Evolutionary conservation across 805 yeast genomes (phyloP).

Genomic region (Saccharomycopsis sp.): DNA sequence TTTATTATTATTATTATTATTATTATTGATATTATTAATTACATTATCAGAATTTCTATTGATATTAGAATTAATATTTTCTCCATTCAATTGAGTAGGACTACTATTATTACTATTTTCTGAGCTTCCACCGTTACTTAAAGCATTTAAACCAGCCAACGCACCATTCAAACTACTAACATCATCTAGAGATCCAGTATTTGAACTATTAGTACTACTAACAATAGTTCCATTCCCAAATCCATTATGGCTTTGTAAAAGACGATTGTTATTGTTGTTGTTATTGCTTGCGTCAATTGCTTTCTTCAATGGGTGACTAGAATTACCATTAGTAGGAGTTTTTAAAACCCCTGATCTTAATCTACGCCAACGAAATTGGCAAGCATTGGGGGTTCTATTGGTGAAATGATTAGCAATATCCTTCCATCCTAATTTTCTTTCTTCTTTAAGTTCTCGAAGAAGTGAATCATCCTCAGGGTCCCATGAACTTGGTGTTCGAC

Average conservation of each 20-base stretch:
- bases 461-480: slow-evolving; percentile 67
- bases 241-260: background rate
- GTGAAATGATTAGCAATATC: slow-evolving; percentile 73
- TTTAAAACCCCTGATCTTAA: slow-evolving; percentile 35
- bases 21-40: slow-evolving; percentile 4
- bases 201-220: no score
- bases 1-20: background rate
- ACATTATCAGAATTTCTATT: slow-evolving; percentile 5
- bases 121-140: slow-evolving; percentile 1
- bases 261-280: background rate
- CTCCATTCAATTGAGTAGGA: no score
- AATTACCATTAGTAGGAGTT: slow-evolving; percentile 17
- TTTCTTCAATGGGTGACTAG: slow-evolving; percentile 15
- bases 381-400: slow-evolving; percentile 79
- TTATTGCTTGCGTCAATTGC: background rate
- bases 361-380: slow-evolving; percentile 85
- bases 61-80: no score
- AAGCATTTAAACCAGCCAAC: slow-evolving; percentile 12
- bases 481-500: slow-evolving; percentile 39
- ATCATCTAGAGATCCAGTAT: no score
- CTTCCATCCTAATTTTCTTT: slow-evolving; percentile 80
- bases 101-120: no score
- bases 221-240: slow-evolving; percentile 6
- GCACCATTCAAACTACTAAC: no score
- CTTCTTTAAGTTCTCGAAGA: slow-evolving; percentile 68